Evolutionary conservation across 768 basidiomycete species (phyloP).

Genomic region (Hemileccinum rubropunctum): DNA sequence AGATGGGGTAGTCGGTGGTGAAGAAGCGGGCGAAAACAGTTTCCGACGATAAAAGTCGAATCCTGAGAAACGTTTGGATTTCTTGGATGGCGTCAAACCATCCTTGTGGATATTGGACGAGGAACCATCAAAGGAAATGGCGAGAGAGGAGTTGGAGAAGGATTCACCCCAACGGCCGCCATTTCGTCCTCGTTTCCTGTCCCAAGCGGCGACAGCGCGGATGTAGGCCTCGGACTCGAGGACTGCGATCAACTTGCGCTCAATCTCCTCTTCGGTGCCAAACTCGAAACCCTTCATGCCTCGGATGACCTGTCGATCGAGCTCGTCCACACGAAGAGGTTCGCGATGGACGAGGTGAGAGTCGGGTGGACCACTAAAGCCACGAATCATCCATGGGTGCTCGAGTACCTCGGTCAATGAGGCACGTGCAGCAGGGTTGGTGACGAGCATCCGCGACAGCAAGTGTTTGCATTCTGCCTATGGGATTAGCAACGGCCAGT

Average conservation of each 20-base stretch:
- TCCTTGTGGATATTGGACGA: constrained; percentile 43
- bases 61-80: constrained; percentile 86
- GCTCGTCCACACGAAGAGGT: constrained; percentile 83
- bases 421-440: constrained; percentile 83
- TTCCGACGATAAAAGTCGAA: constrained; percentile 94
- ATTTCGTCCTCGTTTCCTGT: constrained; percentile 57
- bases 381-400: constrained; percentile 93
- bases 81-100: constrained; percentile 48
- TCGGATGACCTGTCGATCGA: constrained; percentile 81
- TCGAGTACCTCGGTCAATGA: constrained; percentile 78
- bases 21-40: constrained; percentile 60
- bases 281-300: constrained; percentile 98
- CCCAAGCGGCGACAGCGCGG: constrained; percentile 74
- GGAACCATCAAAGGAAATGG: constrained; percentile 56
- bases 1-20: constrained; percentile 51
- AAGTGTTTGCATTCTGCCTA: constrained; percentile 87
- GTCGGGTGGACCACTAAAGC: constrained; percentile 76
- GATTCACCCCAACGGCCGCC: constrained; percentile 49
- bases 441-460: constrained; percentile 93
- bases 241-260: constrained; percentile 64
- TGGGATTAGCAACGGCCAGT: constrained; percentile 10
- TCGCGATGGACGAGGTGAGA: constrained; percentile 86
- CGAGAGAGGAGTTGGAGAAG: constrained; percentile 67
- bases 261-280: constrained; percentile 84
- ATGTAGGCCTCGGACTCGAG: constrained; percentile 78